A percentile compares a stretch with the other conserved stretches of the same genome.
phyloP scores from a whole-genome alignment of 257 asterid genomes.

The Thymus quinquecostatus region DNA sequence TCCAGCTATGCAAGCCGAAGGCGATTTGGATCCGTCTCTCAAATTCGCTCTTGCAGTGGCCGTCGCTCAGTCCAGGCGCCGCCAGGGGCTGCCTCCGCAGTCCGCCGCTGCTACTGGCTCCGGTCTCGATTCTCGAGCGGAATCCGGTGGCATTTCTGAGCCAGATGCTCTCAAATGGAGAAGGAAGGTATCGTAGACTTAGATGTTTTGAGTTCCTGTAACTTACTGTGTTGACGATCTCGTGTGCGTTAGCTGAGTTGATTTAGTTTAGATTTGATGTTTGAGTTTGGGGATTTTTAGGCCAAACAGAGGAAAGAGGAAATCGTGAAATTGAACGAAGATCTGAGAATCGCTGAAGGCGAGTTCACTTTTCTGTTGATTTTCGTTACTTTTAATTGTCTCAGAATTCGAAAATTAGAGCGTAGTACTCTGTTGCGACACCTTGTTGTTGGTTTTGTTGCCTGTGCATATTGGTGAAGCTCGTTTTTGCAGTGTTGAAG shows the following conservation, averaged over 20 bases:
- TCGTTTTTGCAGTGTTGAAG: constrained; percentile 2
- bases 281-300: constrained; percentile 40
- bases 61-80: constrained; percentile 59
- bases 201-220: not conserved
- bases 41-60: constrained; percentile 78
- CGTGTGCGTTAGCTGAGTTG: constrained; percentile 9
- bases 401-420: not conserved
- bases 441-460: not conserved
- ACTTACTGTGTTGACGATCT: not conserved
- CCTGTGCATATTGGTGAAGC: not conserved
- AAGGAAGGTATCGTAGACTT: constrained; percentile 49
- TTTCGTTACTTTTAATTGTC: not conserved
- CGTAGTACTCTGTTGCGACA: not conserved
- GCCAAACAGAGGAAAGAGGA: constrained; percentile 82
- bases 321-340: constrained; percentile 76
- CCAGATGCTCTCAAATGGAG: constrained; percentile 73
- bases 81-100: constrained; percentile 38
- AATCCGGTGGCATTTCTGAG: constrained; percentile 31
- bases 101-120: constrained; percentile 24
- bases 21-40: constrained; percentile 46
- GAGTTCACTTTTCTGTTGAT: constrained; percentile 22
- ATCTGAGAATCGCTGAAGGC: constrained; percentile 87
- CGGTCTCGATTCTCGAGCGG: constrained; percentile 30
- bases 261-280: constrained; percentile 3
- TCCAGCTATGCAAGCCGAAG: constrained; percentile 32